Base-by-base conservation (phyloP, 257 asterid genomes). In the Knoxia roxburghii region DNA sequence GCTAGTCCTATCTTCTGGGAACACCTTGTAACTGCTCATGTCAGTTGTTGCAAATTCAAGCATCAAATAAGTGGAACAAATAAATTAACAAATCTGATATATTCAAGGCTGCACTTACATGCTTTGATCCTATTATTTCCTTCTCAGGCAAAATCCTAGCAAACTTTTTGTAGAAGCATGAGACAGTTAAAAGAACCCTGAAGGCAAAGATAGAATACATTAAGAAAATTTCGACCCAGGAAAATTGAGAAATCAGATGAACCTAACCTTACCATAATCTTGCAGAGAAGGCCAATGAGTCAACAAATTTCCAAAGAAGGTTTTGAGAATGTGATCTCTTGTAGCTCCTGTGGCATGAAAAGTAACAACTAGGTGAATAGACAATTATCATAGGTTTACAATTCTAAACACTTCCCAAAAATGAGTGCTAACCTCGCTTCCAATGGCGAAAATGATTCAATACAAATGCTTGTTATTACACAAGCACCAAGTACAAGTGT, bases 1-100 rank as follows among this genome's bases (percentile, higher is more conserved):
- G 85, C 97, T 75, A 87, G 79, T 66, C 99, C 99, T 78, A 81
- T 86, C 80, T 67, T 82, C 99, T 94, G 96, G 75, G 72, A 84
- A 77, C 82, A 86, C 95, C 95, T 84, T 81, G 81, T 65, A 80
- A 76, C 72, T 67, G 75, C 57, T 46, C 61, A 77, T 62, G 79
- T 84, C 80, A 83, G 84, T 75, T 76, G 69, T 78, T 77, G 67
- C 71, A 72, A 68, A 68, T 68, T 57, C 41, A 56, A 50, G 56
- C 59, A n/a, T 20, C 26, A 65, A 37, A n/a, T 30, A n/a, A 13
- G 59, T 29, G 45, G 27, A 58, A 49, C 20, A 48, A 56, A 64
- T 20, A 27, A 61, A 11, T 15, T 26, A 50, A 5, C 15, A 13
- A 45, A 30, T 1, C 32, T 57, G 51, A 73, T 51, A n/a, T n/a